Base-by-base conservation (phyloP, 2,329 filamentous ascomycete species). In the Trichoderma citrinoviride region DNA sequence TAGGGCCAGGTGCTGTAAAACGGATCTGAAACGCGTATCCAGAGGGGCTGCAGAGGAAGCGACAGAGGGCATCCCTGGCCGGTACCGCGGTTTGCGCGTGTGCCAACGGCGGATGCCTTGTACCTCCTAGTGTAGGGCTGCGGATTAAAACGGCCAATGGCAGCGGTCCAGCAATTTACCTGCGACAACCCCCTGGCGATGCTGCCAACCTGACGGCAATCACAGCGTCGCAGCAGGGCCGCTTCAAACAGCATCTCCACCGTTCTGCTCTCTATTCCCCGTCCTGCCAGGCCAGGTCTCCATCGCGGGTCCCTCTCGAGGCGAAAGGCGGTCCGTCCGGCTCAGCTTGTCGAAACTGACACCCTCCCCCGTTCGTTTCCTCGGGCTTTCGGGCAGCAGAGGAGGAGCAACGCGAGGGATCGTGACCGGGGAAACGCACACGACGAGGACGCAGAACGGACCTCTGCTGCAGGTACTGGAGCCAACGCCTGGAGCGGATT, bases 21-120 rank as follows among this genome's bases (percentile, higher is more conserved):
- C 61, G 41, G 50, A 64, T 64, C 61, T 64, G 61, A 55, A 54
- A 64, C 61, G 52, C 52, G 50, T 56, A 53, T 54, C 49, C 17
- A 52, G 33, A 23, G 52, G 52, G 49, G 49, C 27, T 3, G 10
- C 10, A 14, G 12, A 33, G 29, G 29, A 33, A 37, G 33, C 33
- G 14, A 37, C 33, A 37, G 33, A 37, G 33, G 33, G 33, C 33
- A 52, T 27, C 49, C 49, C 23, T 21, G n/a, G n/a, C 27, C 23
- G 49, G 40, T 62, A 62, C 58, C 4, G 14, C n/a, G 7, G 1
- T 25, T 33, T 52, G 27, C 14, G 12, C 49, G 27, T 25, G 47
- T 33, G 37, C 15, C 49, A 14, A 49, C 37, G 21, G 37, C 25
- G 14, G 10, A 8, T 19, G 23, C 47, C 49, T 33, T 53, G 58